These are phyloP conservation scores for Pyrus bretschneideri DNA, from an alignment of 306 rosid genomes.

Conservation along the genomic window DNA sequence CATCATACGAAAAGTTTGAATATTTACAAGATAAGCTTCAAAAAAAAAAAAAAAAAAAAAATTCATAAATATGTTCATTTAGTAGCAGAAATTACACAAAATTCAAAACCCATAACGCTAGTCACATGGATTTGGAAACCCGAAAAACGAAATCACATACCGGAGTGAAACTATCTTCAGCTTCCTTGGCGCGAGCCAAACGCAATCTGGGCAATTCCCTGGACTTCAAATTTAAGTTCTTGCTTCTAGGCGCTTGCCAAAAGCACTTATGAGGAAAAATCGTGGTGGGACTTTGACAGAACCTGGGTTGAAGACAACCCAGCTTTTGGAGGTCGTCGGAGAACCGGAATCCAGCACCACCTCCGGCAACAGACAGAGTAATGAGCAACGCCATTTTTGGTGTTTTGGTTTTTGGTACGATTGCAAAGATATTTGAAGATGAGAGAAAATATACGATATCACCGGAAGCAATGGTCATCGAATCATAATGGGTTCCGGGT, in stretches of 20 bases:
- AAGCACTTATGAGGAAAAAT: slow-evolving; percentile 22
- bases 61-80: background rate
- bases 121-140: background rate
- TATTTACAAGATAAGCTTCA: background rate
- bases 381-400: slow-evolving; percentile 47
- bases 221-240: slow-evolving; percentile 18
- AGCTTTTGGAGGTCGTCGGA: slow-evolving; percentile 23
- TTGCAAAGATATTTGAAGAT: background rate
- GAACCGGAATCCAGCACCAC: slow-evolving; percentile 11
- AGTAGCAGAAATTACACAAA: background rate
- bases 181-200: slow-evolving; percentile 56
- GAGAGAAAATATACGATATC: background rate
- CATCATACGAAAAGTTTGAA: background rate
- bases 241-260: slow-evolving; percentile 19
- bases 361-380: slow-evolving; percentile 30
- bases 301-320: slow-evolving; percentile 23
- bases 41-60: background rate
- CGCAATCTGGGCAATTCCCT: slow-evolving; percentile 16
- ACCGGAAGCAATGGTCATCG: background rate
- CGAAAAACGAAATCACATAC: slow-evolving; percentile 13
- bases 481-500: background rate
- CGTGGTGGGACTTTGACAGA: slow-evolving; percentile 19
- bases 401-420: background rate
- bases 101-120: slow-evolving; percentile 4
- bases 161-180: slow-evolving; percentile 54